Conservation (phyloP, 495 filamentous ascomycete genomes). For the Bathelium albidoporum region DNA sequence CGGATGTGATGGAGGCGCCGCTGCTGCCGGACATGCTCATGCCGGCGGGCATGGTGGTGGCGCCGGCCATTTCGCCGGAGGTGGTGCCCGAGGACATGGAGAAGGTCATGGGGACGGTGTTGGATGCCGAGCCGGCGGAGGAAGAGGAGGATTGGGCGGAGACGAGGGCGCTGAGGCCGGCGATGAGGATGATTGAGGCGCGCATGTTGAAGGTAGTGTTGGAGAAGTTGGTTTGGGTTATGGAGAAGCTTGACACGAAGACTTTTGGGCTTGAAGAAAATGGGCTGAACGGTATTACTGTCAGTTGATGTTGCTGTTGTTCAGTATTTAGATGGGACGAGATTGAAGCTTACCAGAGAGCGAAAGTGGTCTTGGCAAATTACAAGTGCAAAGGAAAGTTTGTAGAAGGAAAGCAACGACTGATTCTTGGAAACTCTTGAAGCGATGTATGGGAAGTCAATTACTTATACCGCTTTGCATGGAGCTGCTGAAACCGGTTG, state of each 20-base stretch:
- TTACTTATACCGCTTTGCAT: slow-evolving; percentile 5
- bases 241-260: background rate
- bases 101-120: slow-evolving; percentile 30
- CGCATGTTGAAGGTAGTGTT: slow-evolving; percentile 1
- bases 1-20: background rate
- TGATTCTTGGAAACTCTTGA: slow-evolving; percentile 2
- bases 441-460: slow-evolving; percentile 2
- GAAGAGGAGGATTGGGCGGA: slow-evolving; percentile 25
- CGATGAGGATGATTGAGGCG: background rate
- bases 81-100: background rate
- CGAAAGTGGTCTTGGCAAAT: slow-evolving; percentile 6
- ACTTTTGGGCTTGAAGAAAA: background rate
- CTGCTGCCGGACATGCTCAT: background rate
- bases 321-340: background rate
- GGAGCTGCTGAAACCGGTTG: slow-evolving; percentile 1
- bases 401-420: background rate
- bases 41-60: background rate
- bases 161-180: background rate
- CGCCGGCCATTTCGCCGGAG: background rate
- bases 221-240: background rate
- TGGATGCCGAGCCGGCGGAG: slow-evolving; percentile 25
- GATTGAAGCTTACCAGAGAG: background rate
- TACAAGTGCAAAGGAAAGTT: background rate
- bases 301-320: background rate
- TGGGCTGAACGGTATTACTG: background rate